Percentiles rank a stretch among this genome's conserved stretches.
Evolutionary conservation across 225 moss, liverwort and hornwort species (phyloP).

Genomic region (Bryoerythrophyllum caledonicum): DNA sequence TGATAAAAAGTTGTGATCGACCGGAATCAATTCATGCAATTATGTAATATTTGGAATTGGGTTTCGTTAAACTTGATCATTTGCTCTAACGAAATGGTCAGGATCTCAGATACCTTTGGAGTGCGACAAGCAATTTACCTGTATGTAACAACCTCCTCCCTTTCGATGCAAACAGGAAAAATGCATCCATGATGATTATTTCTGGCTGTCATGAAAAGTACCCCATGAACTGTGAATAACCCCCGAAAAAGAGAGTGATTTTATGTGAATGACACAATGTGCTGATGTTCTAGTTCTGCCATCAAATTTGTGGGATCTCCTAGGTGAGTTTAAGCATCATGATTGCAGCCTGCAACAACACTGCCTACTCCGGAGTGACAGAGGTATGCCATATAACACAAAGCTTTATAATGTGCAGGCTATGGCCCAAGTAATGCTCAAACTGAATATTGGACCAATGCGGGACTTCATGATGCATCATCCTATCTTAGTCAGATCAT

Average conservation of each 20-base stretch:
- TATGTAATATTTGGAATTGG: background rate
- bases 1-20: background rate
- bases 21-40: background rate
- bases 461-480: background rate
- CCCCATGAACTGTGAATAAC: background rate
- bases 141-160: background rate
- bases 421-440: background rate
- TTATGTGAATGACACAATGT: constrained; percentile 18
- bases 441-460: too few relatives aligned
- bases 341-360: background rate
- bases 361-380: background rate
- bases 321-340: background rate
- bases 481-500: background rate
- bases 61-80: background rate
- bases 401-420: too few relatives aligned
- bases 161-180: background rate
- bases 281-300: constrained; percentile 18
- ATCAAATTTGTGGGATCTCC: background rate
- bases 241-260: constrained; percentile 1
- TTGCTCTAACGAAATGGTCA: background rate
- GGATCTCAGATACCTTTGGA: background rate
- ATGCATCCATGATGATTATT: background rate
- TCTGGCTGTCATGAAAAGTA: background rate
- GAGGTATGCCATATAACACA: background rate
- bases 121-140: constrained; percentile 24